Conservation (phyloP, 768 basidiomycete species). For the Trametes elegans region DNA sequence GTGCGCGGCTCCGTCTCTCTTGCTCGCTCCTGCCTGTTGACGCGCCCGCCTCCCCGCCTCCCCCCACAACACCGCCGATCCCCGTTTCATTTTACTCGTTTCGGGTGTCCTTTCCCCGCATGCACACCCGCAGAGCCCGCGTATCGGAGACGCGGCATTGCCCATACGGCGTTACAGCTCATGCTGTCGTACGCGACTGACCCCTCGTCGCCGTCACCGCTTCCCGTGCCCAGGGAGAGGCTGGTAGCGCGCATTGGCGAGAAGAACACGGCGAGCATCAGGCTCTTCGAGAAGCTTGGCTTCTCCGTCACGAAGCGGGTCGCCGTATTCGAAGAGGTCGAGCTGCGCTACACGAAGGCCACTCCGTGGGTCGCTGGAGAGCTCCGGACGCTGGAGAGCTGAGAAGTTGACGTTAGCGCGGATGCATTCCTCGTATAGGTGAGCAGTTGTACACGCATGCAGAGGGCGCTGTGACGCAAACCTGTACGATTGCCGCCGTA, state of each 20-base stretch:
- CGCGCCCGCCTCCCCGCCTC: too few relatives aligned
- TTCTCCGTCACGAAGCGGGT: conserved; percentile 67
- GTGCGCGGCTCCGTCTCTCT: conserved; percentile 34
- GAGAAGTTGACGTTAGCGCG: neutral
- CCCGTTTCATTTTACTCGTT: neutral
- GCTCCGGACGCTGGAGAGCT: neutral
- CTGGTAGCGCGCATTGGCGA: conserved; percentile 73
- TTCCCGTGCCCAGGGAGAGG: conserved; percentile 43
- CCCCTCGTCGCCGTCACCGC: conserved; percentile 26
- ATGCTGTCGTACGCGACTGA: conserved; percentile 67
- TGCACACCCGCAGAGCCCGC: conserved; percentile 45
- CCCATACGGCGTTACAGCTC: conserved; percentile 58
- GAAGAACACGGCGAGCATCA: conserved; percentile 65
- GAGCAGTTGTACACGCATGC: neutral
- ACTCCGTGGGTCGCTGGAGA: conserved; percentile 19
- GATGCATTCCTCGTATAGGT: too few relatives aligned
- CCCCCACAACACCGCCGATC: neutral
- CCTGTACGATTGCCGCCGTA: too few relatives aligned
- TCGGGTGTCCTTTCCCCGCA: neutral
- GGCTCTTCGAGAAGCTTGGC: conserved; percentile 73
- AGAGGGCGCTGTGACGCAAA: too few relatives aligned
- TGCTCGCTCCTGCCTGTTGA: neutral
- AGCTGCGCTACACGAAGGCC: conserved; percentile 53
- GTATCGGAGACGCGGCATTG: conserved; percentile 70
- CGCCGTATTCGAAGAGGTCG: conserved; percentile 79